Evolutionary conservation across 1,139 yeast genomes (phyloP), one percentile per base, ranked within the genome.

Genomic region (Taiozyma sp.): DNA sequence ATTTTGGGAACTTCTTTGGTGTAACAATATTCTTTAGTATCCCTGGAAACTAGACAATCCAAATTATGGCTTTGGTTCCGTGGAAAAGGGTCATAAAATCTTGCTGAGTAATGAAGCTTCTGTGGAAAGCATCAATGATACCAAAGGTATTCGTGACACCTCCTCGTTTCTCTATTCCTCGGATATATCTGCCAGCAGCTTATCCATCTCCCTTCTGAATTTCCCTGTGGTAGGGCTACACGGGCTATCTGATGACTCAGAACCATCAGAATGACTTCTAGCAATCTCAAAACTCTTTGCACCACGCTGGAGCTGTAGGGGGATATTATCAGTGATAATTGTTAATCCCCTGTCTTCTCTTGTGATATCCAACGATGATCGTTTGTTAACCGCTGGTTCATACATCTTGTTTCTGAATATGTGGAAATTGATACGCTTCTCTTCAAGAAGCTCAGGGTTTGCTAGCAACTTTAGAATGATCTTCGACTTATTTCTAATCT

Each of bases 401-500:
- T 67, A 53, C 74, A 77, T 69, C 22, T 73, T 77, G 10, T 66
- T 59, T 46, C 81, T 61, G 50, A 75, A 60, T 32, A 62, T 63
- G 50, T 73, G 74, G 54, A 75, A 71, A 45, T 71, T 72, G 4
- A 64, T 56, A 48, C 79, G 64, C 54, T 70, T 71, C 19, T 60
- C 55, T n/a, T 53, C 50, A 34, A 76, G 60, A 26, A 65, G 60
- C 1, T 59, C 54, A 5, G 61, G 60, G 50, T 69, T 61, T 19
- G 66, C 66, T 22, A 75, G 57, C 19, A 75, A 61, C 19, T 57
- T 59, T 21, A 67, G 5, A 9, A 60, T 57, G 0, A 48, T 49
- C 35, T 84, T 86, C 7, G 99, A 96, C 69, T 91, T 89, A 43
- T 86, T 85, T 52, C 99, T 77, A 56, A 93, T 82, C 50, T 89